phyloP scores from a whole-genome alignment of 345 rosid genomes.

The Pelargonium nanum region DNA sequence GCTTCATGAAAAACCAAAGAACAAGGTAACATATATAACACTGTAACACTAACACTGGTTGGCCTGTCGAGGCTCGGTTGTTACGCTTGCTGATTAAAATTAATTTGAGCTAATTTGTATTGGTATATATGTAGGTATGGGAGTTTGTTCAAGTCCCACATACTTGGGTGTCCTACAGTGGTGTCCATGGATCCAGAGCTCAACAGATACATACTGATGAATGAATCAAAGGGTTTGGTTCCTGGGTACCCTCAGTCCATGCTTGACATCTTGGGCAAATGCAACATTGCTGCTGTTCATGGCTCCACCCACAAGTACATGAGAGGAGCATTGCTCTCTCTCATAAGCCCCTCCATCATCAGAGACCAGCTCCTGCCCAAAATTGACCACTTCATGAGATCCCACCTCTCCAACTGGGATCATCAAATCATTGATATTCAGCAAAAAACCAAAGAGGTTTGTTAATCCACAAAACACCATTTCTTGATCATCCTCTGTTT shows the following conservation, averaged over 20 bases:
- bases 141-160: slow-evolving; percentile 68
- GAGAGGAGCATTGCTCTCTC: slow-evolving; percentile 59
- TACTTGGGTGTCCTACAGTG: slow-evolving; percentile 71
- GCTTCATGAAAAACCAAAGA: slow-evolving; percentile 64
- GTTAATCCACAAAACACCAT: background rate
- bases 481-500: background rate
- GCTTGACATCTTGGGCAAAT: slow-evolving; percentile 67
- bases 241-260: slow-evolving; percentile 90
- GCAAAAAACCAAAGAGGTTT: slow-evolving; percentile 65
- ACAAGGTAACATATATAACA: slow-evolving; percentile 46
- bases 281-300: slow-evolving; percentile 75
- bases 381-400: slow-evolving; percentile 48
- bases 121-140: slow-evolving; percentile 40
- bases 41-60: too few relatives aligned
- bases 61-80: too few relatives aligned
- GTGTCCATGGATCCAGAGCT: slow-evolving; percentile 73
- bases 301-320: slow-evolving; percentile 60
- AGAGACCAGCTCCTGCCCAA: slow-evolving; percentile 49
- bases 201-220: slow-evolving; percentile 68
- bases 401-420: slow-evolving; percentile 50
- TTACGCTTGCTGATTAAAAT: background rate
- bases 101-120: background rate
- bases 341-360: slow-evolving; percentile 49
- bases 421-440: slow-evolving; percentile 51
- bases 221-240: slow-evolving; percentile 72